Evolutionary conservation across 768 basidiomycete species (phyloP), one percentile per base, ranked within the genome.

Genomic region (Lyophyllum atratum): DNA sequence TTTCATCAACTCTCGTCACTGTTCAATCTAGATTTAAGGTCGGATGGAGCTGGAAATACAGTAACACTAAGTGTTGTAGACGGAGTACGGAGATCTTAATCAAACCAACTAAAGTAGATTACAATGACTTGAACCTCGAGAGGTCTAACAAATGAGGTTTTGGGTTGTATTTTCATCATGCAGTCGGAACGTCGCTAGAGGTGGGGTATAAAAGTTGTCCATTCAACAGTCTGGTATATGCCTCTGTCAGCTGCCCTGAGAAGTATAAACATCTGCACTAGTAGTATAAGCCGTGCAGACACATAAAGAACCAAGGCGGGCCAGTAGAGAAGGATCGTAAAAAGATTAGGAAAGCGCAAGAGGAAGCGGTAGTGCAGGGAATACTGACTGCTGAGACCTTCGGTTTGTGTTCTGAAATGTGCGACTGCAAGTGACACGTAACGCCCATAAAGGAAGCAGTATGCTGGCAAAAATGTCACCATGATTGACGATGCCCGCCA

Each of bases 401-500:
- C 5, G 34, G 34, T 15, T 4, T 4, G 12, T 4, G 3, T 37
- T 37, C 14, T 37, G 39, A 19, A 4, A 40, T 2, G 19, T 19
- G 17, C n/a, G 4, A 4, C 2, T 19, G 17, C 39, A 15, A 40
- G 2, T 5, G 39, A 26, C 10, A 39, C 17, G 33, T 37, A 55
- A 33, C 39, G 39, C 17, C 39, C 7, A 40, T 19, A 40, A 14
- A 49, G 33, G 19, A 49, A 34, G 12, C 19, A 44, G 26, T 46
- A 47, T n/a, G 39, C 11, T 3, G 59, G 55, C 3, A 47, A 4
- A 28, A 26, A 52, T 7, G 62, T 58, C 15, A 70, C 61, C 6
- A 61, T 37, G 4, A 66, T 25, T 0, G 67, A 58, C 9, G 49
- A 62, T n/a, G 58, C 48, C 5, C 65, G 63, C 39, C 39, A 40